phyloP scores from a whole-genome alignment of 768 basidiomycete genomes.

The Leccinum uliginosum region DNA sequence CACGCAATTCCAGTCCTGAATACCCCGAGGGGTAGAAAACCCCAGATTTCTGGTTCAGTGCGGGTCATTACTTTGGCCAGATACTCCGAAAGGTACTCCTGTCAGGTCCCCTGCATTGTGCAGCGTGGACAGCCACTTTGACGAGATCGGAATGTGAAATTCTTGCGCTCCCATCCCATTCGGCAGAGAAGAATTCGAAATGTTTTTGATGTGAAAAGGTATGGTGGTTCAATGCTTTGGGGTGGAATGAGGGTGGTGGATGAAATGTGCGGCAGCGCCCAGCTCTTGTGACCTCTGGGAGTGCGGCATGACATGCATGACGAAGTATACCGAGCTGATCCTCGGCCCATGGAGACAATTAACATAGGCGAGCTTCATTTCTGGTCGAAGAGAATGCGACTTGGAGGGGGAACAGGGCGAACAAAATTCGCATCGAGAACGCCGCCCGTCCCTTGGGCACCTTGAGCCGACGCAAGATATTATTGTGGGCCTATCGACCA shows the following conservation, averaged over 20 bases:
- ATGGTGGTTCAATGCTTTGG: conserved; percentile 14
- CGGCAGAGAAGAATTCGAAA: conserved; percentile 6
- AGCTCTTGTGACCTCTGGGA: not conserved
- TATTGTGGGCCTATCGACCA: conserved; percentile 11
- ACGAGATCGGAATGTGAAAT: conserved; percentile 18
- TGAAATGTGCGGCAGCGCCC: conserved; percentile 10
- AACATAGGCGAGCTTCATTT: not conserved
- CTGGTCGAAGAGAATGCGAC: not conserved
- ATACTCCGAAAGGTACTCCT: conserved; percentile 4
- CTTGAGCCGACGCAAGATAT: conserved; percentile 2
- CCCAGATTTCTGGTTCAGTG: not conserved
- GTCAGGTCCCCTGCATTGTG: conserved; percentile 2
- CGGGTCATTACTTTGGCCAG: not conserved
- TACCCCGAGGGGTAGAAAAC: not conserved
- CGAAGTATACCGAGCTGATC: not conserved
- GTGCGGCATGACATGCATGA: conserved; percentile 1
- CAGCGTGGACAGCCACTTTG: conserved; percentile 13
- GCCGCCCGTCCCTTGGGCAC: not conserved
- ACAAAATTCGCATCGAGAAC: conserved; percentile 2
- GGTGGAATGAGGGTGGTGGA: conserved; percentile 4
- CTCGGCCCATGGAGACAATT: not conserved
- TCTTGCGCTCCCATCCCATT: not conserved
- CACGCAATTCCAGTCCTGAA: not conserved
- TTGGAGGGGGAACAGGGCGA: not conserved
- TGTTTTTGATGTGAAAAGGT: conserved; percentile 12